Evolutionary conservation across 176 grass and related monocot species (phyloP).

Genomic region (barley (Hordeum vulgare)): DNA sequence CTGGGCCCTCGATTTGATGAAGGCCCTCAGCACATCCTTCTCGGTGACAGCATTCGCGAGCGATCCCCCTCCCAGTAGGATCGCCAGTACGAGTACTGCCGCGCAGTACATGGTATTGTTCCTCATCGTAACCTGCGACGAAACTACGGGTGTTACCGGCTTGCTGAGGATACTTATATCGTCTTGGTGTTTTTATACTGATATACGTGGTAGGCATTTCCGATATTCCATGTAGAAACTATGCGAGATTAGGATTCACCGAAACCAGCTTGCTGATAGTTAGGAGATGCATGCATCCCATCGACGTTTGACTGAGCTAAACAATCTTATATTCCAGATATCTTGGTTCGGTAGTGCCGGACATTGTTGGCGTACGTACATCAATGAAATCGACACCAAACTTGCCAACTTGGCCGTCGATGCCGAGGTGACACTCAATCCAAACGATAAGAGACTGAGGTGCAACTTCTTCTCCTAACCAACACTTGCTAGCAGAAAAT

Average conservation of each 20-base stretch:
- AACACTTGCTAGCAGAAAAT: too few species aligned
- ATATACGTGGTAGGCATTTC: background rate
- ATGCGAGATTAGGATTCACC: background rate
- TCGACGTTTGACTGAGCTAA: too few species aligned
- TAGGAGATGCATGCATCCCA: background rate
- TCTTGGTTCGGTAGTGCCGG: too few species aligned
- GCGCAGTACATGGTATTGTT: background rate
- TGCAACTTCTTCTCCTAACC: background rate
- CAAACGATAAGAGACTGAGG: background rate
- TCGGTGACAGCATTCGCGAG: background rate
- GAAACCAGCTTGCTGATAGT: background rate
- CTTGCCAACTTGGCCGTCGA: too few species aligned
- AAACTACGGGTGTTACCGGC: background rate
- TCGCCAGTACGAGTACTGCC: background rate
- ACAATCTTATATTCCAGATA: too few species aligned
- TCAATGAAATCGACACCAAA: too few species aligned
- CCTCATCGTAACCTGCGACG: background rate
- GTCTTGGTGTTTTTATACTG: background rate
- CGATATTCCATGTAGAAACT: background rate
- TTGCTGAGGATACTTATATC: background rate
- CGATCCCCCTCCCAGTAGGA: background rate
- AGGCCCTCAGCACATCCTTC: background rate
- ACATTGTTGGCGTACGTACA: too few species aligned
- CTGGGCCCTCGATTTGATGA: background rate
- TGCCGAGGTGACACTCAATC: too few species aligned